phyloP scores from a whole-genome alignment of 2,329 filamentous ascomycete species.

The Lachnellula hyalina region DNA sequence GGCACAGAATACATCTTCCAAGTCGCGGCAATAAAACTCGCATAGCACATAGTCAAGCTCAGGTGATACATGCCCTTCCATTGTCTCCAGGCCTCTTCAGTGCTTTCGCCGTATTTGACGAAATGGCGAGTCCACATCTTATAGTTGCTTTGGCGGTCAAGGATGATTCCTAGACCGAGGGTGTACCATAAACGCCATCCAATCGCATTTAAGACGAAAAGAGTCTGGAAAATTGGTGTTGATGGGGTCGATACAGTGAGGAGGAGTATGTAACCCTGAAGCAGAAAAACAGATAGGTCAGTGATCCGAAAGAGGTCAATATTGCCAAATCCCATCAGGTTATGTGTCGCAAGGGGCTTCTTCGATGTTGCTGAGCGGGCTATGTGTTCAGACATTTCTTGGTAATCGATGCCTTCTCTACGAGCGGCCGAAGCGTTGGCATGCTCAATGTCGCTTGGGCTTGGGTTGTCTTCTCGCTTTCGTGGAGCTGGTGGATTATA shows the following conservation, averaged over 20 bases:
- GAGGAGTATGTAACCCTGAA: slow-evolving; percentile 69
- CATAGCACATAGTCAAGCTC: slow-evolving; percentile 84
- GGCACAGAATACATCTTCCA: slow-evolving; percentile 97
- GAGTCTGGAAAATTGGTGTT: slow-evolving; percentile 65
- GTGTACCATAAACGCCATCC: slow-evolving; percentile 90
- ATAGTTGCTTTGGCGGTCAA: slow-evolving; percentile 78
- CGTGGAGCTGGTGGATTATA: slow-evolving; percentile 85
- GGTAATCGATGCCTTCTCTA: slow-evolving; percentile 30
- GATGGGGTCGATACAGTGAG: slow-evolving; percentile 73
- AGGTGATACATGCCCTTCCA: slow-evolving; percentile 97
- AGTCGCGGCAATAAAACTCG: slow-evolving; percentile 81
- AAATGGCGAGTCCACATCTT: slow-evolving; percentile 98
- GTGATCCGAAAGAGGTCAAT: slow-evolving; percentile 84
- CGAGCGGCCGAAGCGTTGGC: slow-evolving; percentile 32
- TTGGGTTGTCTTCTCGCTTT: slow-evolving; percentile 37
- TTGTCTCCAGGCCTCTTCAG: slow-evolving; percentile 89
- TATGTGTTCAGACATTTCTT: slow-evolving; percentile 5
- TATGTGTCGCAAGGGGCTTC: slow-evolving; percentile 68
- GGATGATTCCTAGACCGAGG: slow-evolving; percentile 76
- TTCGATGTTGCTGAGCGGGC: slow-evolving; percentile 22
- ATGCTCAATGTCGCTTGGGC: slow-evolving; percentile 30
- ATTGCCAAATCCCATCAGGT: slow-evolving; percentile 76
- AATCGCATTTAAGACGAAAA: slow-evolving; percentile 78
- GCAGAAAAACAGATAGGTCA: slow-evolving; percentile 73
- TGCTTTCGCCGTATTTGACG: slow-evolving; percentile 89